Percentiles rank a stretch among this genome's conserved stretches.
These are phyloP conservation scores for Phytophthora pinifolia DNA, from an alignment of 352 stramenopile genomes.

Conservation along the genomic window DNA sequence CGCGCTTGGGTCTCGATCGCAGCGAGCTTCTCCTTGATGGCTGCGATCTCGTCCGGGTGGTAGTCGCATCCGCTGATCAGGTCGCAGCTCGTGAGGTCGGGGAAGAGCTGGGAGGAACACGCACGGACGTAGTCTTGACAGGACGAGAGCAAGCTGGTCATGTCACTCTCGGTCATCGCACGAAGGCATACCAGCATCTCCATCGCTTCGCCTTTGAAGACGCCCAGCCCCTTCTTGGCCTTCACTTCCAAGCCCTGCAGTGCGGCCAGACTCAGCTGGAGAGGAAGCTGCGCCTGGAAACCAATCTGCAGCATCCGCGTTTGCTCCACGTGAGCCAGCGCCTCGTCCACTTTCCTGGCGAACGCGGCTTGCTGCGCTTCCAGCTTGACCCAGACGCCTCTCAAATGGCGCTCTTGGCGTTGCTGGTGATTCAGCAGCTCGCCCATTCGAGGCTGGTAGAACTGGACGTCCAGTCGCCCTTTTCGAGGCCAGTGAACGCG, in stretches of 20 bases:
- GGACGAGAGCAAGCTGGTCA: conserved; percentile 31
- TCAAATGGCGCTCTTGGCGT: conserved; percentile 67
- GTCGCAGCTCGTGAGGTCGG: conserved; percentile 57
- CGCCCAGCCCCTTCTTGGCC: conserved; percentile 64
- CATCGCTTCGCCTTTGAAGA: conserved; percentile 39
- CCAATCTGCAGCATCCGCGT: conserved; percentile 47
- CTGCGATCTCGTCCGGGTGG: conserved; percentile 68
- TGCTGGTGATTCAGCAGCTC: conserved; percentile 84
- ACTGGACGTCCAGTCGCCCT: conserved; percentile 82
- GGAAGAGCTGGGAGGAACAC: conserved; percentile 58
- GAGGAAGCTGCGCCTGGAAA: conserved; percentile 63
- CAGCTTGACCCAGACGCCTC: conserved; percentile 54
- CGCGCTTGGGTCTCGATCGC: conserved; percentile 42
- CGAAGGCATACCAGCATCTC: conserved; percentile 31
- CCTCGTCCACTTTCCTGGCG: conserved; percentile 25
- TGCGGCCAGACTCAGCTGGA: conserved; percentile 72
- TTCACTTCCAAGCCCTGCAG: conserved; percentile 86
- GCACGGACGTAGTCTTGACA: conserved; percentile 56
- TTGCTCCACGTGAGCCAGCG: conserved; percentile 35
- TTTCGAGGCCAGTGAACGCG: conserved; percentile 89
- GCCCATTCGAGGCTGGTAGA: conserved; percentile 80
- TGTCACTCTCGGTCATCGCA: conserved; percentile 33
- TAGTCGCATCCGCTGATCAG: conserved; percentile 85
- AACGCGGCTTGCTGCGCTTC: conserved; percentile 57
- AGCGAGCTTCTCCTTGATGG: conserved; percentile 40